phyloP scores from a whole-genome alignment of 176 grass and related monocot genomes.

The Aegilops sharonensis region DNA sequence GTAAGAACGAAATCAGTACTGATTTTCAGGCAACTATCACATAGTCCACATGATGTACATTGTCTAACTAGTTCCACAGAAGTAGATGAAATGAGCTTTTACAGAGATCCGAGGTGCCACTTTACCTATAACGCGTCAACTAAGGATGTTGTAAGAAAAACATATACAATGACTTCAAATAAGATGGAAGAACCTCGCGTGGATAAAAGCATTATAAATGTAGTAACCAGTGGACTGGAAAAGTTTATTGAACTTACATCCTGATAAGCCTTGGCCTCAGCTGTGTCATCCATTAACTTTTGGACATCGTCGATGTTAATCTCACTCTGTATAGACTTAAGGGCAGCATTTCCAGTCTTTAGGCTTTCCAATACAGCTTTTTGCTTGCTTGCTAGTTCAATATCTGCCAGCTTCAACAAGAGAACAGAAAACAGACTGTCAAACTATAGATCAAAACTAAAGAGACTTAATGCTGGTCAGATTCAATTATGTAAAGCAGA shows the following conservation, averaged over 20 bases:
- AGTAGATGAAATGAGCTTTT: neutral
- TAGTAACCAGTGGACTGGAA: constrained; percentile 11
- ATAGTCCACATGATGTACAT: neutral
- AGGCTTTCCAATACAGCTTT: constrained; percentile 96
- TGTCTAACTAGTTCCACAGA: neutral
- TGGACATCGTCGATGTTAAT: constrained; percentile 97
- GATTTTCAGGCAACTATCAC: neutral
- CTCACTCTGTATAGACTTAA: constrained; percentile 98
- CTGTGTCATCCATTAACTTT: constrained; percentile 98
- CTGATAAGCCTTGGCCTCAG: constrained; percentile 95
- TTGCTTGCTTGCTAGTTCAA: constrained; percentile 93
- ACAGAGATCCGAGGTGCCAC: neutral
- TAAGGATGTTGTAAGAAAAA: neutral
- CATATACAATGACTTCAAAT: constrained; percentile 2
- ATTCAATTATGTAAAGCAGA: constrained; percentile 8
- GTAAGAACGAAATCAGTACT: neutral
- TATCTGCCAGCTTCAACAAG: constrained; percentile 79
- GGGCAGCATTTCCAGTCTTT: constrained; percentile 81
- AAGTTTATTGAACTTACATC: constrained; percentile 61
- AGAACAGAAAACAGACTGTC: constrained; percentile 2
- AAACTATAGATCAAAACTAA: constrained; percentile 23
- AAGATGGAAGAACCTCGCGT: constrained; percentile 10
- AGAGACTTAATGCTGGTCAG: neutral
- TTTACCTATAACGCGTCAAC: neutral
- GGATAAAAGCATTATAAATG: neutral